Evolutionary conservation across 176 grass and related monocot genomes (phyloP).

Genomic region (Leersia perrieri): DNA sequence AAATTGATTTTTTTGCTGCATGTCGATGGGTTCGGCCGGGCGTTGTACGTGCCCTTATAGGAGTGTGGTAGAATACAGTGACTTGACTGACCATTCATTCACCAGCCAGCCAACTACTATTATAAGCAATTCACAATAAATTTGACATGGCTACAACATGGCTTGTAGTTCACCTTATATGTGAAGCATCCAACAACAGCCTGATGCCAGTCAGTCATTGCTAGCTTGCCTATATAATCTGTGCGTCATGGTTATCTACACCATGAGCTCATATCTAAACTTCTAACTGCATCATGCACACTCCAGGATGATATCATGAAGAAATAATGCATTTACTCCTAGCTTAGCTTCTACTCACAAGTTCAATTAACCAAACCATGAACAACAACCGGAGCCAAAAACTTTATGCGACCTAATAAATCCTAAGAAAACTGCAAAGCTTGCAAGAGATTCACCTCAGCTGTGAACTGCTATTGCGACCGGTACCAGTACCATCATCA

Average conservation of each 20-base stretch:
- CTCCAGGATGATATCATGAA: background rate
- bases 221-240: background rate
- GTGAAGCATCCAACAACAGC: background rate
- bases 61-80: background rate
- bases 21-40: no score
- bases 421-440: background rate
- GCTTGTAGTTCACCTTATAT: background rate
- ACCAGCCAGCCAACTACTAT: background rate
- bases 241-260: conserved; percentile 6
- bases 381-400: background rate
- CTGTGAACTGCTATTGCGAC: conserved; percentile 29
- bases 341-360: background rate
- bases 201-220: background rate
- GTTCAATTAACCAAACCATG: background rate
- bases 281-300: background rate
- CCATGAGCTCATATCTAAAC: background rate
- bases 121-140: background rate
- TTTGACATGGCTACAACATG: background rate
- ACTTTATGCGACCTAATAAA: background rate
- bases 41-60: no score
- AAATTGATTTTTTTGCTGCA: no score
- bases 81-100: background rate
- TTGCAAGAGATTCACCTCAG: conserved; percentile 38
- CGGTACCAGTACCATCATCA: no score
- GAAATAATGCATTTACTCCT: conserved; percentile 8